These are phyloP conservation scores for Metschnikowia reukaufii DNA, from an alignment of 805 yeast genomes.

Conservation along the genomic window DNA sequence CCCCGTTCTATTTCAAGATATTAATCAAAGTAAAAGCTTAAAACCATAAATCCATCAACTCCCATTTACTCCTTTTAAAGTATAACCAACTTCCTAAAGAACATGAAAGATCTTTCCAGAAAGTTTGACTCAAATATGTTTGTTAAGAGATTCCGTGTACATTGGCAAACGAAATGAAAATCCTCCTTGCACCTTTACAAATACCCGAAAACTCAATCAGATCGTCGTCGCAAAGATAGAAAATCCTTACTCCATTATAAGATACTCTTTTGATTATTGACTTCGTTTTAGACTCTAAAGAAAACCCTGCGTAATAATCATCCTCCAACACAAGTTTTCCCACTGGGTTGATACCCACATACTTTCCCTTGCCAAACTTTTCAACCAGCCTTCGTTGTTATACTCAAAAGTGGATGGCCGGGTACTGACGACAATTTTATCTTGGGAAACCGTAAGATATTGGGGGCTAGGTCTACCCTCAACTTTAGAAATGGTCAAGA, in stretches of 20 bases:
- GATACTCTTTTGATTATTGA: neutral
- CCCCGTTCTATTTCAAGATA: no score
- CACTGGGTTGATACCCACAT: neutral
- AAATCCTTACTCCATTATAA: neutral
- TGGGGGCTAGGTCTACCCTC: neutral
- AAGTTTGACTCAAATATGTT: no score
- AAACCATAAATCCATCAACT: no score
- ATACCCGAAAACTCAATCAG: neutral
- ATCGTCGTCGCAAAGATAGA: slow-evolving; percentile 3
- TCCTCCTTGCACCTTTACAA: neutral
- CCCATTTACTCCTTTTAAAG: no score
- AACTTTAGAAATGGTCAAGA: neutral
- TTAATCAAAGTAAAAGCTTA: no score
- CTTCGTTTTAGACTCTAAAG: neutral
- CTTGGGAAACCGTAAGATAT: neutral
- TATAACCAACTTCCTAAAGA: no score
- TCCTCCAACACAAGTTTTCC: neutral
- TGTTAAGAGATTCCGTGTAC: no score
- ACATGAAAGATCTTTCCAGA: no score
- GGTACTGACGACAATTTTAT: neutral
- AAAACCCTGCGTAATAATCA: neutral
- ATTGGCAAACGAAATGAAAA: neutral
- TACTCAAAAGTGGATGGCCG: neutral
- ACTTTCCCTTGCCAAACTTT: neutral
- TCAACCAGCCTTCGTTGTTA: neutral